Conservation (phyloP, 2,329 filamentous ascomycete genomes). For the Alternaria postmessia region DNA sequence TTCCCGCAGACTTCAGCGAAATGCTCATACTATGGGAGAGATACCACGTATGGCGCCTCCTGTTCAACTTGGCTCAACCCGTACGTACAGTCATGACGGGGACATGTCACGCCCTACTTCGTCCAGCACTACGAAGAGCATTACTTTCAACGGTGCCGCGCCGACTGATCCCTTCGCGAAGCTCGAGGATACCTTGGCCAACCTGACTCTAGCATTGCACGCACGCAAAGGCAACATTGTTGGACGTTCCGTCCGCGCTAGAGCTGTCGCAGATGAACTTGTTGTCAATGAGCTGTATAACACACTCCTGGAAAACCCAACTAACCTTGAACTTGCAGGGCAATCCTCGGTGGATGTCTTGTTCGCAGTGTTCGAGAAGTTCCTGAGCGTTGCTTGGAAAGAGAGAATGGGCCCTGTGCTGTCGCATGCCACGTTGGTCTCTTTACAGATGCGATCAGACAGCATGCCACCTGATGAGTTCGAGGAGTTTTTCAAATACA, state of each 20-base stretch:
- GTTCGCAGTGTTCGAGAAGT: constrained; percentile 93
- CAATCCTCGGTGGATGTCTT: constrained; percentile 84
- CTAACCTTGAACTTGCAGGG: constrained; percentile 75
- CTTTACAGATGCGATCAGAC: constrained; percentile 71
- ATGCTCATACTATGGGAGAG: constrained; percentile 45
- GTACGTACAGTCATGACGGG: constrained; percentile 49
- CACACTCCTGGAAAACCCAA: constrained; percentile 81
- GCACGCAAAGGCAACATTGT: constrained; percentile 87
- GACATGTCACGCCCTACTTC: constrained; percentile 44
- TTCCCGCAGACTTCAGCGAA: constrained; percentile 46
- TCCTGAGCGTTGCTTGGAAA: constrained; percentile 85
- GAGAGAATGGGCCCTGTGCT: constrained; percentile 88
- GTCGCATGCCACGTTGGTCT: constrained; percentile 72
- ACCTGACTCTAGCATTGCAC: constrained; percentile 82
- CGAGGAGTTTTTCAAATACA: constrained; percentile 64
- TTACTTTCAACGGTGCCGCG: constrained; percentile 37
- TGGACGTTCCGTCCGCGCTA: constrained; percentile 75
- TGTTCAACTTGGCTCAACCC: constrained; percentile 44
- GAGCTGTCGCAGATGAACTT: constrained; percentile 76
- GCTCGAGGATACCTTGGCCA: constrained; percentile 84
- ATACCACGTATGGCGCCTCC: constrained; percentile 48
- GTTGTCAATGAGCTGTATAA: constrained; percentile 92
- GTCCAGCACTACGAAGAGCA: constrained; percentile 45
- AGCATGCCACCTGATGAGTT: constrained; percentile 76
- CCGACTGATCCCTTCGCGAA: constrained; percentile 62